Evolutionary conservation across 495 filamentous ascomycete species (phyloP), one percentile per base, ranked within the genome.

Genomic region (Staphylotrichum longicolle): DNA sequence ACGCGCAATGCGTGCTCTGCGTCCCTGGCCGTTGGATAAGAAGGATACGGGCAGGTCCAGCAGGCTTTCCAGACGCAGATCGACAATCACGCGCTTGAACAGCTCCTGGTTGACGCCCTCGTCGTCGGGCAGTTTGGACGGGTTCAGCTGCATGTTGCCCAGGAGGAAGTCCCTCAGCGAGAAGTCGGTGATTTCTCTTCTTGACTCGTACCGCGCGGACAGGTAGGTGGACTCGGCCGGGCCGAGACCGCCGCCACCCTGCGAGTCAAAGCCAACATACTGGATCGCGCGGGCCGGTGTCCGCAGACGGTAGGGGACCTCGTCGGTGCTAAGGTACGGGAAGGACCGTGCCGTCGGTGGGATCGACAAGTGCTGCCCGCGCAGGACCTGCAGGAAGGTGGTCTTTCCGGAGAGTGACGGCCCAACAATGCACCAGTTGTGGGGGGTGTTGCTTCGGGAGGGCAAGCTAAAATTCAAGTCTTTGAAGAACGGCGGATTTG

Each of bases 1-100:
- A 66, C 88, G 88, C 1, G 91, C 94, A 63, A 98, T 95, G 63
- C 89, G 83, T 3, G 94, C 90, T 45, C 94, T 80, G 63, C 93
- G 79, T 5, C 86, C 92, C 74, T 98, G 94, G 3, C 94, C 94
- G 73, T 98, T 97, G 69, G 91, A 96, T 20, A 98, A 73, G 74
- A 89, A 95, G 20, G 88, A 81, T 8, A 97, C 87, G 3, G 93
- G 91, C 76, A 94, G 88, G 14, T 86, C 79, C 2, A 93, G 74
- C 53, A 97, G 72, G 11, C 75, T 68, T 4, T 79, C 73, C 12
- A 97, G 75, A 39, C 81, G 80, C 51, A 98, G 74, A 54, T 93
- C 85, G 8, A 65, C 63, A 0, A 91, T 78, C 7, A 96, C 85
- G 9, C 80, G 73, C 6, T 80, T 68, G 2, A 96, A 72, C 0